These are phyloP conservation scores for Metrosideros polymorpha DNA, from an alignment of 441 rosid genomes.

Conservation along the genomic window DNA sequence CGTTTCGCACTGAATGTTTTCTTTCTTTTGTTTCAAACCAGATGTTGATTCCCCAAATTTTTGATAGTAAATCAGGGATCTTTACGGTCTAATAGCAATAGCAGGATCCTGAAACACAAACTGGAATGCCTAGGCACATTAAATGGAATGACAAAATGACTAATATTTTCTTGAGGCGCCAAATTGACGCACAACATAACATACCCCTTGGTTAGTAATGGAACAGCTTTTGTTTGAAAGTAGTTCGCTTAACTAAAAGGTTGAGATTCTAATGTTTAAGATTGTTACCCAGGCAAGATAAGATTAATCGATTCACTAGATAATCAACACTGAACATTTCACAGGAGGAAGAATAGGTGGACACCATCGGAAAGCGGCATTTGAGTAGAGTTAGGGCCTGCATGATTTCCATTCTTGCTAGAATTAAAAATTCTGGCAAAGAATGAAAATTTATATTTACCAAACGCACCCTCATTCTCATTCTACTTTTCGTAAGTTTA, in stretches of 20 bases:
- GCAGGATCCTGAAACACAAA: neutral
- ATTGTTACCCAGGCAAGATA: neutral
- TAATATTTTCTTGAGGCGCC: neutral
- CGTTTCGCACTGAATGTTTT: neutral
- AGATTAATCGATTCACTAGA: neutral
- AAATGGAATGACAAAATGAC: neutral
- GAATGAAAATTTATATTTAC: too few relatives aligned
- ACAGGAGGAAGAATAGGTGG: neutral
- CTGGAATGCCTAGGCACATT: too few relatives aligned
- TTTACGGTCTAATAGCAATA: neutral
- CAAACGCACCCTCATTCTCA: too few relatives aligned
- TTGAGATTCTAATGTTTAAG: neutral
- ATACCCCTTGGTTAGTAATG: neutral
- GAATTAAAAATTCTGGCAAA: too few relatives aligned
- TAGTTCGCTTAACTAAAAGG: neutral
- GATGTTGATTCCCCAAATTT: neutral
- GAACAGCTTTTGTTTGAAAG: neutral
- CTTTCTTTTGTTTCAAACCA: neutral
- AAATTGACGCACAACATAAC: neutral
- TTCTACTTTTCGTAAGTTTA: too few relatives aligned
- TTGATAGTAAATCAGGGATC: neutral
- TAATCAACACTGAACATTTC: neutral
- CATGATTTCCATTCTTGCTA: too few relatives aligned
- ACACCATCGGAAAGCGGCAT: neutral
- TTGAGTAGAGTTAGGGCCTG: neutral